Evolutionary conservation across 2,329 filamentous ascomycete genomes (phyloP).

Genomic region (Trichoderma gracile): DNA sequence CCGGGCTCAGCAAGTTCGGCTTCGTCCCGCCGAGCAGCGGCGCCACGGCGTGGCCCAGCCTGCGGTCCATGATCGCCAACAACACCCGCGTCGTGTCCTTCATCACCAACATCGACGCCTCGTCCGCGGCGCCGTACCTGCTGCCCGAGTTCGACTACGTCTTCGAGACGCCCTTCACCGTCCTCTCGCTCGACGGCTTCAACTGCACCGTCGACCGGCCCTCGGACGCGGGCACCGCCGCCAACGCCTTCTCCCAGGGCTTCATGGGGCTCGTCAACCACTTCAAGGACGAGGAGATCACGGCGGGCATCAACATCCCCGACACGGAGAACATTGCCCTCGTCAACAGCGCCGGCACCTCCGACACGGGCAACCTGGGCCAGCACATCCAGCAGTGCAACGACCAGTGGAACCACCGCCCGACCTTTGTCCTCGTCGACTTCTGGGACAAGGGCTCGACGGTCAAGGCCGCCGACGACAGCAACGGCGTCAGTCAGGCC

Average conservation of each 20-base stretch:
- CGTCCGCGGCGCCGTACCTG: slow-evolving; percentile 54
- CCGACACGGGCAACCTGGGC: slow-evolving; percentile 54
- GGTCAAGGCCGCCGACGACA: slow-evolving; percentile 65
- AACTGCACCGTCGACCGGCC: slow-evolving; percentile 72
- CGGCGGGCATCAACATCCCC: slow-evolving; percentile 60
- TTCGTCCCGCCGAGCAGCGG: slow-evolving; percentile 51
- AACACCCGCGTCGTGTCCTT: slow-evolving; percentile 69
- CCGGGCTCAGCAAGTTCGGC: slow-evolving; percentile 62
- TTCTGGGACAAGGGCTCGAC: slow-evolving; percentile 74
- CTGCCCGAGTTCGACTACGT: slow-evolving; percentile 65
- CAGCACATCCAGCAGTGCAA: slow-evolving; percentile 56
- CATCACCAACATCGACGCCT: slow-evolving; percentile 55
- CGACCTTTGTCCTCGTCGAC: slow-evolving; percentile 77
- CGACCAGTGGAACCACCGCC: slow-evolving; percentile 59
- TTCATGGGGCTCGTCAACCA: slow-evolving; percentile 77
- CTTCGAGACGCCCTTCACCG: slow-evolving; percentile 73
- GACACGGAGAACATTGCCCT: slow-evolving; percentile 59
- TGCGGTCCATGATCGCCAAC: slow-evolving; percentile 66
- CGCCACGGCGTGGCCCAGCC: slow-evolving; percentile 63
- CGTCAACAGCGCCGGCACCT: slow-evolving; percentile 65
- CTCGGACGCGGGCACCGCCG: slow-evolving; percentile 47
- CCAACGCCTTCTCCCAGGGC: slow-evolving; percentile 56
- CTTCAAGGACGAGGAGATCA: slow-evolving; percentile 65
- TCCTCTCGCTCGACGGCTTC: slow-evolving; percentile 63
- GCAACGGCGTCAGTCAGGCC: slow-evolving; percentile 58